Evolutionary conservation across 2,329 filamentous ascomycete species (phyloP), one percentile per base, ranked within the genome.

Genomic region (Curvularia hawaiiensis): DNA sequence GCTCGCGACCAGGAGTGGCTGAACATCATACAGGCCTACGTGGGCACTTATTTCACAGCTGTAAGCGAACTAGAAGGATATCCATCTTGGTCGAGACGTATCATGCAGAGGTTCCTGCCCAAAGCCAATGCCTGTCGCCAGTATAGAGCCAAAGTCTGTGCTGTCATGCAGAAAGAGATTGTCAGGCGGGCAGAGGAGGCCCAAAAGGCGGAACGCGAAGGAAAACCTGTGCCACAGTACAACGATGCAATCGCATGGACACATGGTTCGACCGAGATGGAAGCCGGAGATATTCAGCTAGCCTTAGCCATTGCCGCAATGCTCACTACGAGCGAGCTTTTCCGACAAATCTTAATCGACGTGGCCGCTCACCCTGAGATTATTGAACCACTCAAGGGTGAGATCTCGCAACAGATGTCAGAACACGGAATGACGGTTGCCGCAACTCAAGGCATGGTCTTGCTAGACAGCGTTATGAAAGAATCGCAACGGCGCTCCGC

Each of bases 241-340:
- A 46, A 46, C 9, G 44, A 46, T 22, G 44, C 44, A 12, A 4
- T 46, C 2, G 28, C 44, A 33, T 33, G 44, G 44, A 30, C 28
- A 31, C 44, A 46, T 14, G 28, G 10, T 11, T 22, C 44, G n/a
- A 28, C n/a, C 4, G 22, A 20, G 11, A 16, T 31, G n/a, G 51
- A 53, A 9, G 31, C 51, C 11, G 51, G 51, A 35, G 51, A 53
- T 2, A n/a, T 53, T 3, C 51, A 53, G 11, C 9, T 53, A 12
- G 39, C 51, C 16, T n/a, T 53, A 4, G 51, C 35, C 9, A 41
- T 53, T 24, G 22, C 51, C 22, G 51, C 33, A 1, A 26, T 48
- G n/a, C 40, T 48, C 10, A 53, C 51, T 2, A 53, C 51, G 11
- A 53, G 51, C 3, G 51, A 53, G 44, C 26, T 48, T 5, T 48